Base-by-base conservation (phyloP, 768 basidiomycete species). In the Amyloporia xantha region DNA sequence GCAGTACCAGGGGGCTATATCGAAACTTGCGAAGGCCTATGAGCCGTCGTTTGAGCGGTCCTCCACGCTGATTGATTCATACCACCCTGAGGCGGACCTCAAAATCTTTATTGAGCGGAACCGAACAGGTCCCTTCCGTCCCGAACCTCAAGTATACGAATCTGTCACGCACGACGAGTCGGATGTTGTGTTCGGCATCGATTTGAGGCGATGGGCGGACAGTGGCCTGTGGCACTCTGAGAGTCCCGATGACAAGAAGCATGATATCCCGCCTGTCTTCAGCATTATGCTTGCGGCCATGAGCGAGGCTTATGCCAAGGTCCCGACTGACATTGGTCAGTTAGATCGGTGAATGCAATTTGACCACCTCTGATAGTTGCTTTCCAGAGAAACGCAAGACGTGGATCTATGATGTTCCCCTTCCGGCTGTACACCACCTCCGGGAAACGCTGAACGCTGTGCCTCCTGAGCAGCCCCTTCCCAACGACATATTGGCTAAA, bases 331-430 rank as follows among this genome's bases (percentile, higher is more conserved):
- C 55, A 68, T 68, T 24, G 83, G 87, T 87, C 49, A 60, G 79
- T 58, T 35, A 11, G 15, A 9, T 21, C 11, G 41, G 27, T 17
- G 17, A 39, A 39, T 15, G 30, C 15, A 33, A 7, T 15, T 3
- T 19, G 27, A n/a, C 1, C 19, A n/a, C n/a, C n/a, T n/a, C n/a
- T n/a, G n/a, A n/a, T n/a, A n/a, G n/a, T n/a, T 44, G n/a, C 19
- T 47, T 11, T 28, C 3, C 61, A 83, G 93, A 94, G 63, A 86
- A 81, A 62, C 82, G 94, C 50, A 91, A 86, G 69, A 71, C 84
- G 3, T 97, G 94, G 94, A 89, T 97, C 47, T 98, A 96, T 66
- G 91, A 97, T 58, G 87, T 90, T 3, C 92, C 93, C 1, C 75
- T 98, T 5, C 72, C 81, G 1, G 79, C 81, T 21, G 77, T 87